phyloP scores from a whole-genome alignment of 2,329 filamentous ascomycete genomes.

The Lecanicillium sp. region DNA sequence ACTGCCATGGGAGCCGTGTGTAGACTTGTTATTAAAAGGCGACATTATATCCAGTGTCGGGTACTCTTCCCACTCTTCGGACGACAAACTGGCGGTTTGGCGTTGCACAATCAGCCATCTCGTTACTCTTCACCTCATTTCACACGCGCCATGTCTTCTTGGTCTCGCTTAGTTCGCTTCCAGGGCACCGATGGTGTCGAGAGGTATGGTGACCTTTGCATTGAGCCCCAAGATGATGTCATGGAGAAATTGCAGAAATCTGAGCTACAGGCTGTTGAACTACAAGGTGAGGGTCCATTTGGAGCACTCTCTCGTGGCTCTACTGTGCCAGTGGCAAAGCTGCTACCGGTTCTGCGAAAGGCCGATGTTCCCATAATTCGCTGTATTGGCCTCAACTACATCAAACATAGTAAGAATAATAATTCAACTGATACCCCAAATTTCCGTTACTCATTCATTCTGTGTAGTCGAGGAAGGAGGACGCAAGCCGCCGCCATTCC shows the following conservation, averaged over 20 bases:
- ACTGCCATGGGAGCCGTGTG: too few species aligned
- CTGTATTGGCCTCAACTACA: conserved; percentile 33
- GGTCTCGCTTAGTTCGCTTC: conserved; percentile 30
- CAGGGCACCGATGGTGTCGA: conserved; percentile 27
- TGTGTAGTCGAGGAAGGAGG: conserved; percentile 44
- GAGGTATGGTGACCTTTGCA: conserved; percentile 28
- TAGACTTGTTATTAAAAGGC: neutral
- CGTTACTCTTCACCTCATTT: too few species aligned
- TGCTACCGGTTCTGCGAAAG: conserved; percentile 25
- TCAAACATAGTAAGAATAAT: conserved; percentile 31
- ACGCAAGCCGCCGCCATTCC: conserved; percentile 43
- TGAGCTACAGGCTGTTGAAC: conserved; percentile 26
- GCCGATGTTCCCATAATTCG: conserved; percentile 30
- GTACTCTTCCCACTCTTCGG: too few species aligned
- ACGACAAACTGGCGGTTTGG: too few species aligned
- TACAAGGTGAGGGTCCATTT: conserved; percentile 24
- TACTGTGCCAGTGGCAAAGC: conserved; percentile 26
- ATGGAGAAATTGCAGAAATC: conserved; percentile 18
- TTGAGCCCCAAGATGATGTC: conserved; percentile 24
- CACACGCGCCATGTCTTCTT: conserved; percentile 21
- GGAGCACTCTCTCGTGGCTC: conserved; percentile 21
- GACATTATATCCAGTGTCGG: too few species aligned
- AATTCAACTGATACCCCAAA: neutral
- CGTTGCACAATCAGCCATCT: neutral
- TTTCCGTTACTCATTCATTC: neutral